Percentiles rank a stretch among this genome's conserved stretches.
phyloP scores from a whole-genome alignment of 164 flowering plant genomes.

The Liriodendron chinense region DNA sequence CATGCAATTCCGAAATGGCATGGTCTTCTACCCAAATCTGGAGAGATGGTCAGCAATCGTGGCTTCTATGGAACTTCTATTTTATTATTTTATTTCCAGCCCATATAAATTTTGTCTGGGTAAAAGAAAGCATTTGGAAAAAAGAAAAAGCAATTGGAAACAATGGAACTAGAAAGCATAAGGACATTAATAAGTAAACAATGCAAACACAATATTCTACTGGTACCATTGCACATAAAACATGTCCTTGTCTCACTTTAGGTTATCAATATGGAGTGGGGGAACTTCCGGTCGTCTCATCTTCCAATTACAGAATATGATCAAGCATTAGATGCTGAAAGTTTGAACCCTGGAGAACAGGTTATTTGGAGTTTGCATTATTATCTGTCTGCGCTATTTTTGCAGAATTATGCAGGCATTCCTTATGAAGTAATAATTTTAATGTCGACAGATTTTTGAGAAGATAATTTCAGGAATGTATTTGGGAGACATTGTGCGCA shows the following conservation, averaged over 20 bases:
- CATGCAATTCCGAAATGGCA: conserved; percentile 97
- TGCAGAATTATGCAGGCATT: neutral
- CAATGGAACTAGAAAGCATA: neutral
- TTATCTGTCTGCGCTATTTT: neutral
- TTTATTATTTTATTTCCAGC: neutral
- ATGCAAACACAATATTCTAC: too few relatives aligned
- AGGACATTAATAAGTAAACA: neutral
- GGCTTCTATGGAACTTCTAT: neutral
- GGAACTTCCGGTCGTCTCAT: conserved; percentile 85
- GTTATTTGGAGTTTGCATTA: conserved; percentile 23
- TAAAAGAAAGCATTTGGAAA: neutral
- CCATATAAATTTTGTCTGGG: neutral
- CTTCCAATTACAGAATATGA: conserved; percentile 91
- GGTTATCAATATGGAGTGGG: conserved; percentile 99
- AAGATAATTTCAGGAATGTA: conserved; percentile 96
- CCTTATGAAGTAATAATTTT: conserved; percentile 2
- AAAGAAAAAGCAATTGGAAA: neutral
- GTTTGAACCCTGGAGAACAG: conserved; percentile 91
- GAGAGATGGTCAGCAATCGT: conserved; percentile 69
- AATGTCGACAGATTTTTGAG: conserved; percentile 71
- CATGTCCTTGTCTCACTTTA: conserved; percentile 20
- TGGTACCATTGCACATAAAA: neutral
- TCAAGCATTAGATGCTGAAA: conserved; percentile 68
- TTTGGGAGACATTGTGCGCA: conserved; percentile 87
- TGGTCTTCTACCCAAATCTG: conserved; percentile 82